A percentile compares a stretch with the other conserved stretches of the same genome.
Conservation (phyloP, 345 rosid species). For the Gynandropsis gynandra region DNA sequence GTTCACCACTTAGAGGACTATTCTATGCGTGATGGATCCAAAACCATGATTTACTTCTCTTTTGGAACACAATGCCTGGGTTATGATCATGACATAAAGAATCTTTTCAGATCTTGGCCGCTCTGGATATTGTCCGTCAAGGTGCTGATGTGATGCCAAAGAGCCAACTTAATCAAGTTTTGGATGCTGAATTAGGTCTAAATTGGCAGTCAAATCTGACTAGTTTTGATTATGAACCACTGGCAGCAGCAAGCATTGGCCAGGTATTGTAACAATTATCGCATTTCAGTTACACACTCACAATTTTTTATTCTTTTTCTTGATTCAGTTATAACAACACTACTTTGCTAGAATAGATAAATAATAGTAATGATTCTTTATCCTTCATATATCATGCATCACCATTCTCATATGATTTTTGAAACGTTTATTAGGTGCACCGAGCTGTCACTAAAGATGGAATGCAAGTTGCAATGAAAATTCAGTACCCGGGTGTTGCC, state of each 20-base stretch:
- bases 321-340: background rate
- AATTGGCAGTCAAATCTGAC: slow-evolving; percentile 71
- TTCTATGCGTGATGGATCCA: background rate
- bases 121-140: slow-evolving; percentile 95
- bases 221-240: slow-evolving; percentile 92
- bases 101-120: slow-evolving; percentile 71
- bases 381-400: slow-evolving; percentile 5
- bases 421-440: slow-evolving; percentile 61
- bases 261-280: slow-evolving; percentile 45
- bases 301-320: background rate
- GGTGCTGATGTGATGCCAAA: slow-evolving; percentile 99
- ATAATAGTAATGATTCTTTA: background rate
- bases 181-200: slow-evolving; percentile 77
- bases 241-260: slow-evolving; percentile 98
- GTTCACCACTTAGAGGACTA: background rate
- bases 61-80: too few species aligned
- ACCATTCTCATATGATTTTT: slow-evolving; percentile 5
- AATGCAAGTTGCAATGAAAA: slow-evolving; percentile 77
- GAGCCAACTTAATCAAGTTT: slow-evolving; percentile 80
- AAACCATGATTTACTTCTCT: background rate
- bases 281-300: background rate
- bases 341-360: background rate
- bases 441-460: slow-evolving; percentile 75
- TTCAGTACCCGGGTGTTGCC: slow-evolving; percentile 99
- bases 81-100: slow-evolving; percentile 17